Conservation (phyloP, 371 early-diverging fungal genomes). For the Mortierella sp. region DNA sequence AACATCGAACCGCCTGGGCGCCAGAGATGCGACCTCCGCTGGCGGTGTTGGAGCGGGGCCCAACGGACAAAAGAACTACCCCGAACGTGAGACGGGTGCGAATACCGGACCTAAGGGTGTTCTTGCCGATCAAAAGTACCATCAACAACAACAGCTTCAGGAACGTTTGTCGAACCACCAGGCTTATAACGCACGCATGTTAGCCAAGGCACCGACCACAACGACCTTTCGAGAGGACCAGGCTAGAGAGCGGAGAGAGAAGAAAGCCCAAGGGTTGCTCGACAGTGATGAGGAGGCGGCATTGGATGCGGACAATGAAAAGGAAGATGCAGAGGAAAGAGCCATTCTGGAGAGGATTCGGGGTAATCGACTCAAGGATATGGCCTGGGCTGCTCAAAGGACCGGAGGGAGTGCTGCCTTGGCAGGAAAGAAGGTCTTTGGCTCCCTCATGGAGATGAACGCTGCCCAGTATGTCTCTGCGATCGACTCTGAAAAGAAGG, state of each 20-base stretch:
- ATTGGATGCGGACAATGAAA: neutral
- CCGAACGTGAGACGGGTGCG: conserved; percentile 51
- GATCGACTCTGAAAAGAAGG: conserved; percentile 48
- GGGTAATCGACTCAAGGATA: conserved; percentile 36
- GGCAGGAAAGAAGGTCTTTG: conserved; percentile 35
- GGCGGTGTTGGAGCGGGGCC: neutral
- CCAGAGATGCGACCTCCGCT: neutral
- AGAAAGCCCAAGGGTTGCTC: conserved; percentile 20
- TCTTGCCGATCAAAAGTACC: conserved; percentile 49
- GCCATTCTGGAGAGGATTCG: conserved; percentile 44
- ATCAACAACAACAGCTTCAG: conserved; percentile 44
- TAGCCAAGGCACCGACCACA: conserved; percentile 35
- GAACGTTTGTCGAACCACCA: conserved; percentile 27
- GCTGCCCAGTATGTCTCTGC: conserved; percentile 47
- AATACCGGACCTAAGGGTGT: conserved; percentile 57
- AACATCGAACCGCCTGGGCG: conserved; percentile 28
- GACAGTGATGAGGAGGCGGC: conserved; percentile 15
- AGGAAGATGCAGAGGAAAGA: conserved; percentile 30
- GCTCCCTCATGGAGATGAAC: conserved; percentile 57
- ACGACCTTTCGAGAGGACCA: conserved; percentile 45
- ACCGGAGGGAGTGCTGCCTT: neutral
- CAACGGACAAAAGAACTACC: conserved; percentile 19
- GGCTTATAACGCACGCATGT: conserved; percentile 39
- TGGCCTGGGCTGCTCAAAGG: conserved; percentile 26
- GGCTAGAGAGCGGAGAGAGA: conserved; percentile 25